Base-by-base conservation (phyloP, 2,329 filamentous ascomycete genomes). In the Penicillium sp. region DNA sequence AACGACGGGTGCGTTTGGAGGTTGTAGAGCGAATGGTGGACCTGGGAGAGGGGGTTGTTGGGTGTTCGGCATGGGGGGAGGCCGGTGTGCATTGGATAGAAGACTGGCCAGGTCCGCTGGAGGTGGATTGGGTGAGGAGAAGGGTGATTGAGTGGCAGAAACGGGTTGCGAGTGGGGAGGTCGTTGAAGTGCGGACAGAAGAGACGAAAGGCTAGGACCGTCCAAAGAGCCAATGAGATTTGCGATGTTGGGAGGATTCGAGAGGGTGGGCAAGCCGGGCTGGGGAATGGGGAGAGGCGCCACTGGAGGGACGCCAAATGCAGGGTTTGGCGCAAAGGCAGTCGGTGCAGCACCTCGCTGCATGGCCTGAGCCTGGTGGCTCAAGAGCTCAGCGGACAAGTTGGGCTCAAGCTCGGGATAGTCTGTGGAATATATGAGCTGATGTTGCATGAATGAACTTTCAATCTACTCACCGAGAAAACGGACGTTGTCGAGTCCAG, bases 321-420 rank as follows among this genome's bases (percentile, higher is more conserved):
- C 65, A 56, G 64, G 75, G 69, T 65, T 72, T 51, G 65, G 70
- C 60, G 57, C 71, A 58, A 62, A 74, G 52, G 66, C 72, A 60
- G 60, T 71, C 63, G 69, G 67, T 21, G 64, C 64, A 65, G 64
- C 67, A 67, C 64, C 63, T 46, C 68, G 72, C 49, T 71, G 71
- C 58, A 72, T 57, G 6, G 69, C 63, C 36, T 72, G 74, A 14
- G 76, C 84, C 54, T 90, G 61, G 45, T 65, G 84, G 40, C 88
- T 72, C 53, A 96, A 88, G 14, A 97, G 83, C 63, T 95, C 90
- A 14, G 89, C 90, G 4, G 90, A 91, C 43, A 92, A 86, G 5
- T 78, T 73, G 0, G 92, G 89, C 34, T 95, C 88, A 2, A 97
- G 81, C 63, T 92, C 87, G 53, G 88, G 84, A 70, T 97, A 97